These are phyloP conservation scores for Globisporangium emineosum DNA, from an alignment of 352 stramenopile species.

Conservation along the genomic window DNA sequence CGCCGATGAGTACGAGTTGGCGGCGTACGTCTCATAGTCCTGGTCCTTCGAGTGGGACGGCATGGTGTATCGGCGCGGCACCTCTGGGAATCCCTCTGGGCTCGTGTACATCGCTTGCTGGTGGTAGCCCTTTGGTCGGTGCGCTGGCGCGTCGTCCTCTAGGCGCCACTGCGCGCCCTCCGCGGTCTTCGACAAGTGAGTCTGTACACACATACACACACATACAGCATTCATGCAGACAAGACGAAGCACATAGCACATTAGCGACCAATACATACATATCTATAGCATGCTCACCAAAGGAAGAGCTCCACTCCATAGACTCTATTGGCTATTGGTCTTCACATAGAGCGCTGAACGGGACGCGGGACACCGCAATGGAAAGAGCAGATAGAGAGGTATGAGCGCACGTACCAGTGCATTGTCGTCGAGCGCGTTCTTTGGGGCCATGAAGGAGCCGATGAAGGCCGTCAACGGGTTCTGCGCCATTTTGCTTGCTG, in stretches of 20 bases:
- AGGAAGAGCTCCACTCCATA: not conserved
- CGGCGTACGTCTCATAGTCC: conserved; percentile 77
- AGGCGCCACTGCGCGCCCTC: conserved; percentile 68
- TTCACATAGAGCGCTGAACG: not conserved
- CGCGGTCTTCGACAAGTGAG: conserved; percentile 45
- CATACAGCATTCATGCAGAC: not conserved
- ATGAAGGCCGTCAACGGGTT: conserved; percentile 69
- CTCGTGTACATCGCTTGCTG: conserved; percentile 54
- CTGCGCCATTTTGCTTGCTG: conserved; percentile 32
- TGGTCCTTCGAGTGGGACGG: conserved; percentile 64
- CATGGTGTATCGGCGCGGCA: conserved; percentile 73
- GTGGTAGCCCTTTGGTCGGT: conserved; percentile 62
- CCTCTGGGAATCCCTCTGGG: conserved; percentile 63
- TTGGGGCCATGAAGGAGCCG: conserved; percentile 63
- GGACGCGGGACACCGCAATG: not conserved
- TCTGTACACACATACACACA: conserved; percentile 6
- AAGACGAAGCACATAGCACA: not conserved
- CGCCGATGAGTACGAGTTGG: conserved; percentile 84
- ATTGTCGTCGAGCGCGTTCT: conserved; percentile 42
- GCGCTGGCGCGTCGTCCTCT: conserved; percentile 50
- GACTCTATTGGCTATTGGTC: not conserved
- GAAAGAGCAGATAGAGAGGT: not conserved
- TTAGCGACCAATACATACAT: conserved; percentile 1
- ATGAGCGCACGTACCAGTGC: conserved; percentile 34
- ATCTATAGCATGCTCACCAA: not conserved